Conservation (phyloP, 2,329 filamentous ascomycete species). For the Dactylellina haptotyla region DNA sequence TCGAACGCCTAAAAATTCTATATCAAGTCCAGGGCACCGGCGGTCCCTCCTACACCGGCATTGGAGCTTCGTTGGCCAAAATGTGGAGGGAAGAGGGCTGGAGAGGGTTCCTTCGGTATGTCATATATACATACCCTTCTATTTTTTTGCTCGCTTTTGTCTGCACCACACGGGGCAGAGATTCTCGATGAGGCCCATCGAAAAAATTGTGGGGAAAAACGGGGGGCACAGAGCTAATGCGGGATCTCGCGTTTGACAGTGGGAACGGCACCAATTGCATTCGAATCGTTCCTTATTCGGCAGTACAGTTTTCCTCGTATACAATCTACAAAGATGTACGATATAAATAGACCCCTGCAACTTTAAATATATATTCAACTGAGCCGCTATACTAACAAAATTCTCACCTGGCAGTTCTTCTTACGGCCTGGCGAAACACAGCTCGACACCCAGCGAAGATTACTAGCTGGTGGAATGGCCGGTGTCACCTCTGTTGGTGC, state of each 20-base stretch:
- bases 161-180: constrained; percentile 13
- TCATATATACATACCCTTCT: background rate
- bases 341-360: too few species aligned
- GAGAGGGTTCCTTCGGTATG: constrained; percentile 86
- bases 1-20: constrained; percentile 97
- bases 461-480: constrained; percentile 89
- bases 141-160: background rate
- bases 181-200: background rate
- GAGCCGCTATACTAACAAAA: too few species aligned
- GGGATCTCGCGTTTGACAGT: constrained; percentile 45
- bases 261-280: constrained; percentile 99
- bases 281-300: constrained; percentile 96
- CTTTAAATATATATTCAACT: too few species aligned
- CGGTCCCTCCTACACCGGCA: constrained; percentile 91
- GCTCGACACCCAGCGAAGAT: constrained; percentile 70
- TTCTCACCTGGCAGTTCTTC: constrained; percentile 26
- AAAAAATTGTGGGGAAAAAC: constrained; percentile 2
- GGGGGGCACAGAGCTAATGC: constrained; percentile 23
- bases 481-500: constrained; percentile 86
- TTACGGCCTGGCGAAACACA: constrained; percentile 53
- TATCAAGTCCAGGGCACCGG: constrained; percentile 94
- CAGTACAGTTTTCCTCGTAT: constrained; percentile 97
- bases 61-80: constrained; percentile 86
- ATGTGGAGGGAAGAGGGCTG: constrained; percentile 98
- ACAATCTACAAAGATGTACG: constrained; percentile 93